A percentile compares a stretch with the other conserved stretches of the same genome.
phyloP scores from a whole-genome alignment of 768 basidiomycete genomes.

The Bullera alba region DNA sequence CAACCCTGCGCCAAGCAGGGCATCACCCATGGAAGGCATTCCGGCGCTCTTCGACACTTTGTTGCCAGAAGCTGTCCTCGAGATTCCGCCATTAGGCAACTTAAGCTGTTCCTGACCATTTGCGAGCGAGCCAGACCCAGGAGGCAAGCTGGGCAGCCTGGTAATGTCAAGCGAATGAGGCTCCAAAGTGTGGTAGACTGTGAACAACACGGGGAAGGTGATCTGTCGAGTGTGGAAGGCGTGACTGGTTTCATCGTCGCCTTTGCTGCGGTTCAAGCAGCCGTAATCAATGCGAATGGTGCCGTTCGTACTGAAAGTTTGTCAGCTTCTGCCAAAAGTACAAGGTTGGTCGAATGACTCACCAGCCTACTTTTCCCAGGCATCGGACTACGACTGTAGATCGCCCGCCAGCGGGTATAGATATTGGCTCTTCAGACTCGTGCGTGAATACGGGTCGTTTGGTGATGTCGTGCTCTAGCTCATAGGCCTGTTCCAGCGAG shows the following conservation, averaged over 20 bases:
- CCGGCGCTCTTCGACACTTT: not conserved
- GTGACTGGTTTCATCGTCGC: conserved; percentile 1
- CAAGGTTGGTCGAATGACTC: conserved; percentile 37
- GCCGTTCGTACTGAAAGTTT: conserved; percentile 61
- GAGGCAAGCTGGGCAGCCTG: too few species aligned
- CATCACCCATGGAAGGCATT: conserved; percentile 8
- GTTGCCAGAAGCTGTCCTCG: not conserved
- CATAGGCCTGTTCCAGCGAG: conserved; percentile 77
- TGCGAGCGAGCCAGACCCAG: too few species aligned
- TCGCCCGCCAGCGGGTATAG: conserved; percentile 65
- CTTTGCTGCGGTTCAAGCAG: conserved; percentile 50
- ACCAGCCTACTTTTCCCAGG: conserved; percentile 90
- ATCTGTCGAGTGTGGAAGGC: conserved; percentile 80
- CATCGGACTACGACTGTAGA: conserved; percentile 63
- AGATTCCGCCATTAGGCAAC: not conserved
- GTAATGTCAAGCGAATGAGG: conserved; percentile 66
- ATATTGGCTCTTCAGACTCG: conserved; percentile 52
- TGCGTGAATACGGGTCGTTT: conserved; percentile 75
- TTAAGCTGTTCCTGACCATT: too few species aligned
- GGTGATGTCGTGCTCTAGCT: conserved; percentile 74
- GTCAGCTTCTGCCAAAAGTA: conserved; percentile 1
- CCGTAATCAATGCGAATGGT: conserved; percentile 79
- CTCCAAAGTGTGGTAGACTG: conserved; percentile 92
- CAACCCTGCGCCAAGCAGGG: conserved; percentile 23
- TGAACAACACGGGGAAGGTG: conserved; percentile 79